Conservation (phyloP, 2,329 filamentous ascomycete genomes). For the Colletotrichum echinochloae region DNA sequence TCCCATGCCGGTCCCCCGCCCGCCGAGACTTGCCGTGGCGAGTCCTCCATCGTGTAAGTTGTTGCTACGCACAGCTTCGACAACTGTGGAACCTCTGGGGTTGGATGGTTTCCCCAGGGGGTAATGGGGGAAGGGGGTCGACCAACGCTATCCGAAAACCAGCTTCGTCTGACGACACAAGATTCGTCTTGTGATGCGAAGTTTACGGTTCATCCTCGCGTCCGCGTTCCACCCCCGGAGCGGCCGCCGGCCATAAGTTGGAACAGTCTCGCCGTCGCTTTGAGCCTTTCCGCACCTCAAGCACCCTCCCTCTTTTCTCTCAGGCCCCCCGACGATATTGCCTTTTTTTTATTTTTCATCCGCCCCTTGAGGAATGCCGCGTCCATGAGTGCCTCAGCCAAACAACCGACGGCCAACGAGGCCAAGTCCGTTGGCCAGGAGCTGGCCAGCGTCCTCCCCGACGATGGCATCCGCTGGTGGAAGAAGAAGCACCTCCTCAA, state of each 20-base stretch:
- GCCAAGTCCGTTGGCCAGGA: constrained; percentile 29
- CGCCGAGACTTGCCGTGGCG: background rate
- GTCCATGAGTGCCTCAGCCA: background rate
- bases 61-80: background rate
- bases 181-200: background rate
- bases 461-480: constrained; percentile 56
- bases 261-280: background rate
- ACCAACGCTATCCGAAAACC: background rate
- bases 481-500: constrained; percentile 55
- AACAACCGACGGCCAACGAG: constrained; percentile 7
- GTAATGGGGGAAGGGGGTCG: background rate
- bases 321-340: background rate
- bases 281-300: background rate
- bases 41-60: background rate
- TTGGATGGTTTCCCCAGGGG: background rate
- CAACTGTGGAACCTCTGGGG: constrained; percentile 5
- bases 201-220: background rate
- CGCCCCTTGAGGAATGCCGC: background rate
- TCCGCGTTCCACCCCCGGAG: background rate
- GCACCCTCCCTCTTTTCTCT: background rate
- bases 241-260: background rate
- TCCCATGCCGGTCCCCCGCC: too few relatives aligned
- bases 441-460: constrained; percentile 52
- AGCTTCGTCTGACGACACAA: background rate
- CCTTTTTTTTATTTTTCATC: background rate